These are phyloP conservation scores for Pythium pectinolyticum DNA, from an alignment of 352 stramenopile species.

Conservation along the genomic window DNA sequence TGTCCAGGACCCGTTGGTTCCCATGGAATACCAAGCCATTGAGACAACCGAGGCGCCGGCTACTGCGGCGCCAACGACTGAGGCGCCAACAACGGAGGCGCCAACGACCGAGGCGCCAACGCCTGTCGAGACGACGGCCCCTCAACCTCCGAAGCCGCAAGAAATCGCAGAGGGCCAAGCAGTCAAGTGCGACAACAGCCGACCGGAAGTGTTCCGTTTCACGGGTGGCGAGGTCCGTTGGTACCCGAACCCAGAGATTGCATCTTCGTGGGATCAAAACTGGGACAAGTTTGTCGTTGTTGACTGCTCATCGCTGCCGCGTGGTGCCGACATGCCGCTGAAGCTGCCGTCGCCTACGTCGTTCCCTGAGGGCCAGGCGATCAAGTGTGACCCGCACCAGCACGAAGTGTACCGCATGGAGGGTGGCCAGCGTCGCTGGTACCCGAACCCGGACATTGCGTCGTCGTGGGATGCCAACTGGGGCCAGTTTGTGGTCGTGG, in stretches of 20 bases:
- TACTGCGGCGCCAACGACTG: no score
- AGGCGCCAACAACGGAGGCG: no score
- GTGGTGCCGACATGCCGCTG: constrained; percentile 22
- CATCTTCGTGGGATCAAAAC: constrained; percentile 29
- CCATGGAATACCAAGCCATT: no score
- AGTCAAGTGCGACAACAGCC: constrained; percentile 23
- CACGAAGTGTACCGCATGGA: constrained; percentile 23
- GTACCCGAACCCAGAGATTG: constrained; percentile 26
- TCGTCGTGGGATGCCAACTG: constrained; percentile 34
- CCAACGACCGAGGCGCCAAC: no score
- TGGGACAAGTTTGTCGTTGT: constrained; percentile 17
- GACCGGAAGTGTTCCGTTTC: constrained; percentile 23
- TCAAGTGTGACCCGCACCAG: constrained; percentile 26
- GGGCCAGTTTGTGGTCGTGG: constrained; percentile 11
- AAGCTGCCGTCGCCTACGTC: constrained; percentile 25
- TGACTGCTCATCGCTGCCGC: constrained; percentile 23
- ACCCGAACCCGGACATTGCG: constrained; percentile 27
- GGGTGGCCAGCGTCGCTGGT: constrained; percentile 26
- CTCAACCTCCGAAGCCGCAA: no score
- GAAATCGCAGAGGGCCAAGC: constrained; percentile 11
- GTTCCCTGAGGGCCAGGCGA: constrained; percentile 25
- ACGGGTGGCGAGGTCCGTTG: constrained; percentile 16
- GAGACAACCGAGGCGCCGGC: no score
- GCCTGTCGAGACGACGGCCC: no score
- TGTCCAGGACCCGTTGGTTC: no score